phyloP scores from a whole-genome alignment of 805 yeast genomes.

The Schwanniomyces polymorphus region DNA sequence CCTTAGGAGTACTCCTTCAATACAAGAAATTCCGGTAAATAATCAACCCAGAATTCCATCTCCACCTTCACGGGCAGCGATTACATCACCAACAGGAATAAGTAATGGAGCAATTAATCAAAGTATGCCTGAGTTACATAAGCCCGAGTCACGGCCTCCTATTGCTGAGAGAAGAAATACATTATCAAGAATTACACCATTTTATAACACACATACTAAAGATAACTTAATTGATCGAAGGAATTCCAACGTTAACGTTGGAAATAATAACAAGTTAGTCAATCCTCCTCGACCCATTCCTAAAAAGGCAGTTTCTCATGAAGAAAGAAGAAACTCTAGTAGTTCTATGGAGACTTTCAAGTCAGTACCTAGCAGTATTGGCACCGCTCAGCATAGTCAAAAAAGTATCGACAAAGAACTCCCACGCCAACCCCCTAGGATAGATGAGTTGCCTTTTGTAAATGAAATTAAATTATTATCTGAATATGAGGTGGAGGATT shows the following conservation, averaged over 20 bases:
- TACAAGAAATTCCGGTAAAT: neutral
- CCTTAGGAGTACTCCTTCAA: neutral
- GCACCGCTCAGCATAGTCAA: neutral
- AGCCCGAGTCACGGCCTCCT: slow-evolving; percentile 9
- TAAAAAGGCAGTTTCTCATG: neutral
- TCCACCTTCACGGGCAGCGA: neutral
- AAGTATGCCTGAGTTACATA: neutral
- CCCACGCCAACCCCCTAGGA: slow-evolving; percentile 17
- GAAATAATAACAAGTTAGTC: neutral
- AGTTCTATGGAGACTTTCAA: neutral
- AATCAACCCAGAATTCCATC: neutral
- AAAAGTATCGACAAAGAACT: slow-evolving; percentile 9
- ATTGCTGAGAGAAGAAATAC: slow-evolving; percentile 15
- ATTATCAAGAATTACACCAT: slow-evolving; percentile 22
- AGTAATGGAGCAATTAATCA: neutral
- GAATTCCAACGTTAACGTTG: neutral
- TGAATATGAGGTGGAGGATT: slow-evolving; percentile 6
- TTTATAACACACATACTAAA: slow-evolving; percentile 4
- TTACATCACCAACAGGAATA: neutral
- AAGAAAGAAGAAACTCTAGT: slow-evolving; percentile 5
- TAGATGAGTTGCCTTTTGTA: slow-evolving; percentile 36
- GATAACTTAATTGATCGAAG: slow-evolving; percentile 4
- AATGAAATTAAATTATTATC: slow-evolving; percentile 31
- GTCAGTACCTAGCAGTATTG: neutral
- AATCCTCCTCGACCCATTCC: neutral